phyloP scores from a whole-genome alignment of 2,329 filamentous ascomycete species.

The Aspergillus ochraceoroseus region DNA sequence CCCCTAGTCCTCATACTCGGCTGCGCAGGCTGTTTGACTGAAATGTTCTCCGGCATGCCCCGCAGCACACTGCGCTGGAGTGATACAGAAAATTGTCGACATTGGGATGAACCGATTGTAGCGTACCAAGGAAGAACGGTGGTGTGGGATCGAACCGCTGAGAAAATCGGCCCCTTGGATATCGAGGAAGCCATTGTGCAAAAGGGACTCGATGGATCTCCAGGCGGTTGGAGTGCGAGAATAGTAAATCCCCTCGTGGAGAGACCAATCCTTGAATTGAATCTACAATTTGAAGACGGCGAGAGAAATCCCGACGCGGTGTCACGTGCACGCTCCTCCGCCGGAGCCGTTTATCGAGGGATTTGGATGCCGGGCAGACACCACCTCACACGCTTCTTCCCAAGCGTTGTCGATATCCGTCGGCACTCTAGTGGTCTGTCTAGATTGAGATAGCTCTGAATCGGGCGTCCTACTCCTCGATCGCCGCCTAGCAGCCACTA shows the following conservation, averaged over 20 bases:
- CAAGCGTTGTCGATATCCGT: slow-evolving; percentile 7
- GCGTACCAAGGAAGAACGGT: slow-evolving; percentile 16
- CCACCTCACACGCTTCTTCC: slow-evolving; percentile 1
- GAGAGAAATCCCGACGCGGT: slow-evolving; percentile 8
- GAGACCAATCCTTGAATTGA: slow-evolving; percentile 12
- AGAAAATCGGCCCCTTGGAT: slow-evolving; percentile 23
- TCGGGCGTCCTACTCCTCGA: background rate
- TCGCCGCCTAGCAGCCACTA: background rate
- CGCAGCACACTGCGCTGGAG: slow-evolving; percentile 20
- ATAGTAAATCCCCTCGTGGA: too few species aligned
- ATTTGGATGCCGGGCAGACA: background rate
- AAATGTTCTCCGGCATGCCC: slow-evolving; percentile 22
- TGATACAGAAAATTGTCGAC: slow-evolving; percentile 36
- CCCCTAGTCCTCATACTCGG: slow-evolving; percentile 39
- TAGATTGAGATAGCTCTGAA: background rate
- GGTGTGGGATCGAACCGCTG: slow-evolving; percentile 17
- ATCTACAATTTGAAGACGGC: slow-evolving; percentile 8
- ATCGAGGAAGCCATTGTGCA: slow-evolving; percentile 34
- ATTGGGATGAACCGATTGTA: slow-evolving; percentile 23
- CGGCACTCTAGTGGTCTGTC: background rate
- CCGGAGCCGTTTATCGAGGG: background rate
- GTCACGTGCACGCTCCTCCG: slow-evolving; percentile 12
- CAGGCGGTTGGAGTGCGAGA: slow-evolving; percentile 7
- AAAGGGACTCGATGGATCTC: too few species aligned
- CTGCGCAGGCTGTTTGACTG: slow-evolving; percentile 31